Evolutionary conservation across 1,284 basidiomycete genomes (phyloP).

Genomic region (Cronartium quercuum): DNA sequence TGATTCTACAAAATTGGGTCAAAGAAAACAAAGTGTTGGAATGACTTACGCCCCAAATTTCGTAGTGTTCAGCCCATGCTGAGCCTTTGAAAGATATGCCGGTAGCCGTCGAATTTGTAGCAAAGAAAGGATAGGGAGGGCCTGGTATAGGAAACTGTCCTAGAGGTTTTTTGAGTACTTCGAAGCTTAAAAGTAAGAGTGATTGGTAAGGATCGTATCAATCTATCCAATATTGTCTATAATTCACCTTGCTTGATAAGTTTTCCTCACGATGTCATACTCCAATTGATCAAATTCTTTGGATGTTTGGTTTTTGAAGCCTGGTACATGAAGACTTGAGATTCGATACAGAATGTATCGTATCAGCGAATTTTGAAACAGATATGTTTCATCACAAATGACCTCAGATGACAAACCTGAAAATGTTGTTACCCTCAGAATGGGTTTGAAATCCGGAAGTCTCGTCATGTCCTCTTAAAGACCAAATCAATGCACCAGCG

Average conservation of each 20-base stretch:
- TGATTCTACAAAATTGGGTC: not conserved
- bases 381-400: not conserved
- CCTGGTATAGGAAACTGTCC: conserved; percentile 9
- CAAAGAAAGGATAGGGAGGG: conserved; percentile 1
- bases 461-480: conserved; percentile 23
- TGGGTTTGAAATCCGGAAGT: conserved; percentile 15
- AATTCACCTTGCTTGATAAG: conserved; percentile 29
- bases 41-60: conserved; percentile 25
- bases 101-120: conserved; percentile 4
- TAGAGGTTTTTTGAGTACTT: conserved; percentile 1
- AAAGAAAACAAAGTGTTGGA: not conserved
- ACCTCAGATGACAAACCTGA: not conserved
- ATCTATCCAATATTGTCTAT: not conserved
- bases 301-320: conserved; percentile 21
- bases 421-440: conserved; percentile 20
- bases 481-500: conserved; percentile 32
- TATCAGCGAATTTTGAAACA: not conserved
- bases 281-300: conserved; percentile 24
- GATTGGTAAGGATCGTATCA: not conserved
- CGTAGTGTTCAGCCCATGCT: conserved; percentile 23
- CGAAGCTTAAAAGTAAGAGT: conserved; percentile 1
- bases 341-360: not conserved
- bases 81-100: conserved; percentile 27
- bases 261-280: not conserved
- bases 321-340: conserved; percentile 29